Percentiles rank a stretch among this genome's conserved stretches.
Evolutionary conservation across 805 yeast genomes (phyloP).

Genomic region (Saccharomycopsis vini): DNA sequence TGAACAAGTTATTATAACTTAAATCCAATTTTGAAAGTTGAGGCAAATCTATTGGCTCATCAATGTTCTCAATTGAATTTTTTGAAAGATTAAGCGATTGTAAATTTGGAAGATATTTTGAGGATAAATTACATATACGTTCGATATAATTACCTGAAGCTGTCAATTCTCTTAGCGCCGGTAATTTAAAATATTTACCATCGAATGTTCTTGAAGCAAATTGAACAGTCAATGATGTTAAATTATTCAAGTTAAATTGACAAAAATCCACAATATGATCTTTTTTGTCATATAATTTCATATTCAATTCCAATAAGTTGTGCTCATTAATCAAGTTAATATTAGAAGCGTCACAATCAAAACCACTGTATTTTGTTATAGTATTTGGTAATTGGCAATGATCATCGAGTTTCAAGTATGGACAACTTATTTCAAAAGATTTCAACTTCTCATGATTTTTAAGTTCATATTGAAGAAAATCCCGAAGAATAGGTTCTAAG

Average conservation of each 20-base stretch:
- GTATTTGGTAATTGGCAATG: slow-evolving; percentile 1
- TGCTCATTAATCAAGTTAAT: slow-evolving; percentile 2
- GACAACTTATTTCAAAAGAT: neutral
- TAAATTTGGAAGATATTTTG: slow-evolving; percentile 4
- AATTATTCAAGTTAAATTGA: neutral
- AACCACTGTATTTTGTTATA: neutral
- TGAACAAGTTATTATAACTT: slow-evolving; percentile 6
- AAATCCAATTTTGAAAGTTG: slow-evolving; percentile 4
- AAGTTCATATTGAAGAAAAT: too few species aligned
- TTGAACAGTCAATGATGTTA: slow-evolving; percentile 3
- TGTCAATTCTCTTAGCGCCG: slow-evolving; percentile 2
- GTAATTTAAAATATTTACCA: slow-evolving; percentile 4
- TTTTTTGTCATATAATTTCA: slow-evolving; percentile 2
- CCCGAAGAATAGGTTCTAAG: too few species aligned
- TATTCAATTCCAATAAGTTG: neutral
- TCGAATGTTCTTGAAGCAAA: slow-evolving; percentile 3
- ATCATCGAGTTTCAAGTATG: slow-evolving; percentile 2
- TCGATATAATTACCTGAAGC: slow-evolving; percentile 3
- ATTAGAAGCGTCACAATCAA: too few species aligned
- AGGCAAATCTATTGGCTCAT: slow-evolving; percentile 9
- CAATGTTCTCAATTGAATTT: slow-evolving; percentile 1
- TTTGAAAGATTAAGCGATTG: slow-evolving; percentile 4
- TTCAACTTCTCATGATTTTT: too few species aligned
- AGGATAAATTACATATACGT: neutral
- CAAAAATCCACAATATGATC: slow-evolving; percentile 1